Percentiles rank a stretch among this genome's conserved stretches.
These are phyloP conservation scores for Xerocomus nothofagi DNA, from an alignment of 1,284 basidiomycete species.

Conservation along the genomic window DNA sequence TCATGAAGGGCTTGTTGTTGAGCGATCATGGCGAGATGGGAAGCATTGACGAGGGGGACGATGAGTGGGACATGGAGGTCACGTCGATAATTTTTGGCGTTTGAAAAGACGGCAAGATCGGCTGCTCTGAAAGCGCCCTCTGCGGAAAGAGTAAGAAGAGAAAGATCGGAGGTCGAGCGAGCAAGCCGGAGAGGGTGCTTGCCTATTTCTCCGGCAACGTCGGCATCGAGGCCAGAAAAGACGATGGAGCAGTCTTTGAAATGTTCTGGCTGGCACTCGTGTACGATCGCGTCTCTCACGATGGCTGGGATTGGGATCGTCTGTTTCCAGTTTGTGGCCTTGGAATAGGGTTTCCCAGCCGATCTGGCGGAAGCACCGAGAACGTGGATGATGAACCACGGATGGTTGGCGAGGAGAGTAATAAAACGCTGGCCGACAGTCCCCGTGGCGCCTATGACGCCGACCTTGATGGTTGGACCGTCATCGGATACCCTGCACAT, in stretches of 20 bases:
- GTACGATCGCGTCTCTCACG: conserved; percentile 72
- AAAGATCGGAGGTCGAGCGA: neutral
- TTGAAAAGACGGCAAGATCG: conserved; percentile 93
- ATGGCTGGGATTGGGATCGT: conserved; percentile 68
- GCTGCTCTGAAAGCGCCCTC: conserved; percentile 87
- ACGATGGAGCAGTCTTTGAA: conserved; percentile 87
- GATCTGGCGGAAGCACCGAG: conserved; percentile 91
- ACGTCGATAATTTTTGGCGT: conserved; percentile 95
- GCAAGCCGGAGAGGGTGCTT: conserved; percentile 30
- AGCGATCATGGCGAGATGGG: conserved; percentile 82
- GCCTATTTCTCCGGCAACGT: conserved; percentile 96
- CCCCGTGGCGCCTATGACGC: conserved; percentile 94
- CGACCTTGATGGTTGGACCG: conserved; percentile 66
- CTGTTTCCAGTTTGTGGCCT: conserved; percentile 93
- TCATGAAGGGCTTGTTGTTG: conserved; percentile 76
- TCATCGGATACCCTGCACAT: conserved; percentile 29
- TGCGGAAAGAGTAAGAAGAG: conserved; percentile 33
- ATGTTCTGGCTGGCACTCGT: conserved; percentile 76
- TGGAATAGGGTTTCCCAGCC: conserved; percentile 81
- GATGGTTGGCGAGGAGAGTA: conserved; percentile 83
- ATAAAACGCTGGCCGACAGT: conserved; percentile 97
- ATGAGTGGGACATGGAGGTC: conserved; percentile 96
- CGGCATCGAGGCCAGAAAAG: conserved; percentile 94
- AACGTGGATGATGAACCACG: conserved; percentile 86
- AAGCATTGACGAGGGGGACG: conserved; percentile 94